Percentiles rank a stretch among this genome's conserved stretches.
Evolutionary conservation across 371 early-diverging fungal genomes (phyloP).

Genomic region (Rhizoclosmatium hyalinum): DNA sequence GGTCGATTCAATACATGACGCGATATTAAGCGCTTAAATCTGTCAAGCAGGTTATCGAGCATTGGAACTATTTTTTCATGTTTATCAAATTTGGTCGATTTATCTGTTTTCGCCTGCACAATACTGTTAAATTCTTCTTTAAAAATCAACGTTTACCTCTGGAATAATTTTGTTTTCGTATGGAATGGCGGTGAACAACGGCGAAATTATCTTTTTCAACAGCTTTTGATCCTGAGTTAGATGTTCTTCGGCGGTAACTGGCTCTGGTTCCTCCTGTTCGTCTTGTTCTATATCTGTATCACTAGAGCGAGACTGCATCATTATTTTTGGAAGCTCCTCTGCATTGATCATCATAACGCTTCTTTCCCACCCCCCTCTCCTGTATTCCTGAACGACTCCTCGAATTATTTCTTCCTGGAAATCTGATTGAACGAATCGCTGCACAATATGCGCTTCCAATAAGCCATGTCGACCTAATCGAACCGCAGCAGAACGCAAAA

Average conservation of each 20-base stretch:
- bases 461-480: slow-evolving; percentile 10
- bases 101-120: not conserved
- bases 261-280: not conserved
- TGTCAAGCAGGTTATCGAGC: slow-evolving; percentile 2
- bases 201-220: slow-evolving; percentile 10
- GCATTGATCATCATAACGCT: slow-evolving; percentile 15
- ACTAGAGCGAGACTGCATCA: not conserved
- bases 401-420: slow-evolving; percentile 31
- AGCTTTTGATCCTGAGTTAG: slow-evolving; percentile 6
- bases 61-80: not conserved
- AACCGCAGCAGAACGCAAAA: slow-evolving; percentile 9
- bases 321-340: slow-evolving; percentile 4
- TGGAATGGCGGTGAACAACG: slow-evolving; percentile 25
- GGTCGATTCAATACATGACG: not conserved
- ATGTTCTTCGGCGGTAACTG: not conserved
- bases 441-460: slow-evolving; percentile 11
- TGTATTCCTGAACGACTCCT: slow-evolving; percentile 12
- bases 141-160: not conserved
- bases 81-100: not conserved
- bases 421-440: slow-evolving; percentile 21
- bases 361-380: slow-evolving; percentile 23
- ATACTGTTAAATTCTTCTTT: not conserved
- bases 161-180: slow-evolving; percentile 27
- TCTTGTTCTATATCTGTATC: not conserved
- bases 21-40: not conserved